Evolutionary conservation across 208 protist genomes (phyloP).

Genomic region (Leishmania turanica): DNA sequence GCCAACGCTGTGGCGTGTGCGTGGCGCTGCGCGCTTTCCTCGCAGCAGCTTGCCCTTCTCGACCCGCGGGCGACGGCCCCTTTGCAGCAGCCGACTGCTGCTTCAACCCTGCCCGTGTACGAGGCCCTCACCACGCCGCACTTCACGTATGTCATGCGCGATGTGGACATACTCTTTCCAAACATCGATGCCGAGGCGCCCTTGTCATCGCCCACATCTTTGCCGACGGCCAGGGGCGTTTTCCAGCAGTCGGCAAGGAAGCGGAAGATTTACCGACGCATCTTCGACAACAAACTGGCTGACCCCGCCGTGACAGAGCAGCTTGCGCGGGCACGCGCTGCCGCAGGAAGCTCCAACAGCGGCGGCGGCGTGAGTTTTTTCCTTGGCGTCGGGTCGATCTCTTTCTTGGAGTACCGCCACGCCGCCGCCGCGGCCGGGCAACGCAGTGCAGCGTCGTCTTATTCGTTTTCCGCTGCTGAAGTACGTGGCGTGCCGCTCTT

Average conservation of each 20-base stretch:
- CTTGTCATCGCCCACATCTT: constrained; percentile 1
- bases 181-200: constrained; percentile 27
- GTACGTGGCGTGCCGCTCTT: not conserved
- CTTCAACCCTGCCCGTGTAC: constrained; percentile 20
- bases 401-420: constrained; percentile 32
- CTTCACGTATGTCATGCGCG: constrained; percentile 38
- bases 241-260: constrained; percentile 30
- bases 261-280: constrained; percentile 28
- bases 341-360: not conserved
- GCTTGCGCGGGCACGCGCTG: not conserved
- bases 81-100: not conserved
- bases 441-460: not conserved
- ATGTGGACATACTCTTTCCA: constrained; percentile 34
- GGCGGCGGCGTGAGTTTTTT: constrained; percentile 17
- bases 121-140: constrained; percentile 26
- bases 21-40: constrained; percentile 16
- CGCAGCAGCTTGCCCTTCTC: constrained; percentile 19
- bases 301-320: constrained; percentile 23
- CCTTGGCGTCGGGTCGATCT: constrained; percentile 27
- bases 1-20: constrained; percentile 20
- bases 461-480: not conserved
- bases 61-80: not conserved
- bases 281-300: constrained; percentile 32
- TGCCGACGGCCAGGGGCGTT: constrained; percentile 7
- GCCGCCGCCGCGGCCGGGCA: constrained; percentile 1